These are phyloP conservation scores for Daldinia caldariorum DNA, from an alignment of 495 filamentous ascomycete species.

Conservation along the genomic window DNA sequence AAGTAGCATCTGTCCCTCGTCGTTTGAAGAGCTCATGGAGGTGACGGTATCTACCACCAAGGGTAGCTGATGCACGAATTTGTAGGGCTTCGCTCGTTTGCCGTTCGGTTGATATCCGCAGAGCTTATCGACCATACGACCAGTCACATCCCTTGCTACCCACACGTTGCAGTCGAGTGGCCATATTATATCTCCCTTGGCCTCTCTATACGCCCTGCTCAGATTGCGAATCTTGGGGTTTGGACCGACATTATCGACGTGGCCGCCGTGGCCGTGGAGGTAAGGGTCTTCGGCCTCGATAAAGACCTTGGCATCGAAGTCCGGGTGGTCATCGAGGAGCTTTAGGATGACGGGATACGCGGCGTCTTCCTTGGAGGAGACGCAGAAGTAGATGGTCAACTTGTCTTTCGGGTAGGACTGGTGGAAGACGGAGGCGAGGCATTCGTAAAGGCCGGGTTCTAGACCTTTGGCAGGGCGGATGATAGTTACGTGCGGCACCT, in stretches of 20 bases:
- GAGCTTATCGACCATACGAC: slow-evolving; percentile 86
- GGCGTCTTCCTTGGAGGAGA: slow-evolving; percentile 79
- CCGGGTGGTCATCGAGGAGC: slow-evolving; percentile 74
- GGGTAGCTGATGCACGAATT: slow-evolving; percentile 95
- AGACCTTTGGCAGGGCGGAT: slow-evolving; percentile 94
- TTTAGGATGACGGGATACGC: slow-evolving; percentile 77
- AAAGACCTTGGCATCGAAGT: slow-evolving; percentile 76
- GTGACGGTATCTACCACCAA: slow-evolving; percentile 78
- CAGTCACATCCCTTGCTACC: slow-evolving; percentile 80
- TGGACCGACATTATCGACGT: slow-evolving; percentile 76
- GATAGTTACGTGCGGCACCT: slow-evolving; percentile 85
- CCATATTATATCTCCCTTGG: slow-evolving; percentile 92
- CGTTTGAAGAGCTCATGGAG: slow-evolving; percentile 43
- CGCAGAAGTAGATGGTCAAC: slow-evolving; percentile 84
- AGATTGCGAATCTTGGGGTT: slow-evolving; percentile 99
- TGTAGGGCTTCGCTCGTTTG: slow-evolving; percentile 69
- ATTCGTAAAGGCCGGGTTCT: slow-evolving; percentile 89
- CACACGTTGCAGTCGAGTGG: slow-evolving; percentile 97
- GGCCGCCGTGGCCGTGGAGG: slow-evolving; percentile 63
- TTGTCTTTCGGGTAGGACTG: slow-evolving; percentile 82
- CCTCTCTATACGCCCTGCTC: slow-evolving; percentile 94
- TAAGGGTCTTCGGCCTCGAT: slow-evolving; percentile 91
- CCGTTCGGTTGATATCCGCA: slow-evolving; percentile 67
- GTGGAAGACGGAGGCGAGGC: slow-evolving; percentile 87
- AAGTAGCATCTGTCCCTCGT: slow-evolving; percentile 58